phyloP scores from a whole-genome alignment of 352 stramenopile species.

The Pythium apleroticum region DNA sequence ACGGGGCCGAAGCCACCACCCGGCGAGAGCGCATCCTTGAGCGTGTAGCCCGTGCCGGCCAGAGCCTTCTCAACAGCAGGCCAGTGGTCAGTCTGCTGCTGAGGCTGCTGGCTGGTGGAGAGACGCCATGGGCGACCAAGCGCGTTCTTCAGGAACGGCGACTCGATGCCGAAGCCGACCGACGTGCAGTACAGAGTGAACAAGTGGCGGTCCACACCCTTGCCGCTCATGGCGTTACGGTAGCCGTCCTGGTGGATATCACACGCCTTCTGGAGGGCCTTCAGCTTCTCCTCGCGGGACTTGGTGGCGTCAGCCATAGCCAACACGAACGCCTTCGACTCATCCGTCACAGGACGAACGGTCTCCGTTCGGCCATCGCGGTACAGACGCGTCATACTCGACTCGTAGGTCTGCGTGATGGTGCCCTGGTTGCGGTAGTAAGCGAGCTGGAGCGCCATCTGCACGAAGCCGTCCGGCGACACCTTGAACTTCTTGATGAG shows the following conservation, averaged over 20 bases:
- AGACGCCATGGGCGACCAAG: conserved; percentile 84
- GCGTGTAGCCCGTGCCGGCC: conserved; percentile 47
- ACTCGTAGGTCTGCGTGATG: conserved; percentile 97
- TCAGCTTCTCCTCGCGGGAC: conserved; percentile 74
- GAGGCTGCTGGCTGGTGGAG: conserved; percentile 89
- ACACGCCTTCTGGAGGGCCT: conserved; percentile 87
- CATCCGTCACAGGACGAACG: conserved; percentile 88
- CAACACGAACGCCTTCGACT: conserved; percentile 90
- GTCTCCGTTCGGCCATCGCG: conserved; percentile 95
- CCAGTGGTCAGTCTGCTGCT: conserved; percentile 88
- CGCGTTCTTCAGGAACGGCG: conserved; percentile 86
- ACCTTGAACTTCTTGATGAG: conserved; percentile 92
- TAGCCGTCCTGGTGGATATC: conserved; percentile 92
- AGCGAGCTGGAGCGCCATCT: conserved; percentile 96
- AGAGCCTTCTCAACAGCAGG: conserved; percentile 66
- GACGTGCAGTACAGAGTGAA: conserved; percentile 94
- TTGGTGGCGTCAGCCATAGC: conserved; percentile 74
- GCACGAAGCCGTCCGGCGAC: conserved; percentile 95
- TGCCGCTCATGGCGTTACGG: conserved; percentile 84
- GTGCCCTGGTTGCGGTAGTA: conserved; percentile 92
- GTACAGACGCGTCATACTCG: conserved; percentile 95
- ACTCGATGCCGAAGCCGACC: conserved; percentile 85
- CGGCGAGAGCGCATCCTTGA: conserved; percentile 65
- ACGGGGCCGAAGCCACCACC: conserved; percentile 90
- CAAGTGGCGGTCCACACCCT: conserved; percentile 95